phyloP scores from a whole-genome alignment of 2,329 filamentous ascomycete genomes.

The Tolypocladium album region DNA sequence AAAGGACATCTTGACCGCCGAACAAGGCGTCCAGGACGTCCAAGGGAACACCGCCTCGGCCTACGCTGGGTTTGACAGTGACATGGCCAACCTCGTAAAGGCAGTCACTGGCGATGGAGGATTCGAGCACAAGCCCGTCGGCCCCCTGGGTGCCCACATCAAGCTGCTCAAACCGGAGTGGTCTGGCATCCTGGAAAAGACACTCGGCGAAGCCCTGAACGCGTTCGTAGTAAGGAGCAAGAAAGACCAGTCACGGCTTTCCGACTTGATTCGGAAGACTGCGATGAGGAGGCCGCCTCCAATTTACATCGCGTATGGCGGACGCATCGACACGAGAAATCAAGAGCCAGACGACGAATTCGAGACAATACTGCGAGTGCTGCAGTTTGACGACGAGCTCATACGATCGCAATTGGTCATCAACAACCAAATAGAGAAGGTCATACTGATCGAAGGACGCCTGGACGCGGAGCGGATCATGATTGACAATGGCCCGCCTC shows the following conservation, averaged over 20 bases:
- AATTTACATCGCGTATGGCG: conserved; percentile 26
- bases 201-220: conserved; percentile 58
- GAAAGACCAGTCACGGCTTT: conserved; percentile 61
- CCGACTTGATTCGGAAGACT: conserved; percentile 49
- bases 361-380: conserved; percentile 67
- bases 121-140: conserved; percentile 65
- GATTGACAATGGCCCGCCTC: conserved; percentile 47
- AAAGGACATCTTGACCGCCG: conserved; percentile 41
- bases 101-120: conserved; percentile 59
- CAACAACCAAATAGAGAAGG: conserved; percentile 71
- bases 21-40: conserved; percentile 38
- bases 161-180: conserved; percentile 70
- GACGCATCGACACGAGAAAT: conserved; percentile 20
- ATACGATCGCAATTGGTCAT: conserved; percentile 80
- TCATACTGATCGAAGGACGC: conserved; percentile 62
- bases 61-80: conserved; percentile 52
- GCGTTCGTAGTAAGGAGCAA: conserved; percentile 76
- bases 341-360: conserved; percentile 64
- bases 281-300: conserved; percentile 38
- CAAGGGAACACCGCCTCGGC: conserved; percentile 43
- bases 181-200: conserved; percentile 71
- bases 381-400: conserved; percentile 72
- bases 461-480: conserved; percentile 59
- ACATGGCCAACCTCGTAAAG: conserved; percentile 52
- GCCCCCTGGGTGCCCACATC: conserved; percentile 72